Base-by-base conservation (phyloP, 176 grass and related monocot species). In the Zoysia japonica region DNA sequence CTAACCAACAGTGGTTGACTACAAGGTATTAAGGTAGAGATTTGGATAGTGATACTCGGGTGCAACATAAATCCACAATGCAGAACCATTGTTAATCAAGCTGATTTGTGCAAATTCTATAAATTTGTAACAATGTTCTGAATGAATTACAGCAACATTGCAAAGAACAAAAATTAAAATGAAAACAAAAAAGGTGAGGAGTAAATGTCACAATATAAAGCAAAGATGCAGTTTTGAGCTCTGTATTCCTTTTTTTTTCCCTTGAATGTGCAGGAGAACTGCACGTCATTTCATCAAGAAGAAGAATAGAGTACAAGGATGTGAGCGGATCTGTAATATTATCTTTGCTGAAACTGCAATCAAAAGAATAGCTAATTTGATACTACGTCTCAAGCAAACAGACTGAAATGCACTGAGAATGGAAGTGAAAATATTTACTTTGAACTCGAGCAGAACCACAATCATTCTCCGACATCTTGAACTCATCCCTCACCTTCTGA, bases 381-480 rank as follows among this genome's bases (percentile, higher is more conserved):
- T 41, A 47, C 5, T 20, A 53, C 4, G 76, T 76, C 35, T 85
- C 69, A 71, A 76, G 47, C 54, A 85, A 60, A 64, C 17, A 59
- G 16, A 11, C 46, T 46, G 20, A 40, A 65, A 83, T 60, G 41
- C 28, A 42, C 17, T 50, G 6, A 4, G 45, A 12, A 50, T 39
- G 7, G 12, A 46, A 51, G n/a, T 10, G 38, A 71, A 61, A 61
- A 72, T 78, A 75, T 51, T 85, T 82, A 95, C 96, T 91, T 88
- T 99, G 92, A 83, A 99, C 90, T 72, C 92, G 85, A 66, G 90
- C 88, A 70, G 96, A 99, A 45, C 96, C 92, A 74, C 92, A 95
- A 79, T 99, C 92, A 7, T 88, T 93, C 72, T 99, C 96, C 0
- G 92, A 93, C 96, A 95, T 89, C 80, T 95, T 99, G 82, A 99